Base-by-base conservation (phyloP, 2,329 filamentous ascomycete species). In the Drechslerella stenobrocha region DNA sequence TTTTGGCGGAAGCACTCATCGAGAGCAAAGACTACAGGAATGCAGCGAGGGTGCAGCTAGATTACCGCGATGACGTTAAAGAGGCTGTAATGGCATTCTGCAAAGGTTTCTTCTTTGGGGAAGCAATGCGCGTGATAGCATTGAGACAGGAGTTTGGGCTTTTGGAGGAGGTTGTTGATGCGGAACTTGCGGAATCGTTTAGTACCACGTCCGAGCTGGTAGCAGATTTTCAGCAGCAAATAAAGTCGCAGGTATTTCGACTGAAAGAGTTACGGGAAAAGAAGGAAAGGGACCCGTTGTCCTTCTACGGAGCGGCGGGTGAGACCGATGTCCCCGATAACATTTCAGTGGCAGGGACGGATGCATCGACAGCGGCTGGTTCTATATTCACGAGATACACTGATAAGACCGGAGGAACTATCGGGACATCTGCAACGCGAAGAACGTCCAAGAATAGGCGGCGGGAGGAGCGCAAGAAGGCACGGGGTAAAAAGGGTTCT, bases 381-480 rank as follows among this genome's bases (percentile, higher is more conserved):
- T 91, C 87, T 24, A 83, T 98, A 75, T 96, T 97, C 80, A 97
- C 92, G 3, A 81, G 90, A 18, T 97, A 96, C 77, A 95, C 90
- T 0, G 87, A 88, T 64, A 87, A 86, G 67, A 80, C 80, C 5
- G 79, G 79, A 34, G 85, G 86, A 20, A 90, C 89, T 18, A 81
- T 84, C 1, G 87, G 85, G 18, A 91, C 87, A 9, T 84, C 85
- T 26, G 85, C 87, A 1, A 88, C 85, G 50, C 83, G 90, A 9
- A 87, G 87, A 63, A 96, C 90, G 37, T 88, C 84, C 74, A 95
- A 93, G 80, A 96, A 95, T 75, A 85, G 90, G 52, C 82, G 87
- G 22, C 82, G 90, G 18, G 93, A 98, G 77, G 93, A 98, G 80
- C 85, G 95, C 76, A 98, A 98, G 82, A 85, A 92, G 13, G 93